Base-by-base conservation (phyloP, 768 basidiomycete species). In the Jaapia argillacea region DNA sequence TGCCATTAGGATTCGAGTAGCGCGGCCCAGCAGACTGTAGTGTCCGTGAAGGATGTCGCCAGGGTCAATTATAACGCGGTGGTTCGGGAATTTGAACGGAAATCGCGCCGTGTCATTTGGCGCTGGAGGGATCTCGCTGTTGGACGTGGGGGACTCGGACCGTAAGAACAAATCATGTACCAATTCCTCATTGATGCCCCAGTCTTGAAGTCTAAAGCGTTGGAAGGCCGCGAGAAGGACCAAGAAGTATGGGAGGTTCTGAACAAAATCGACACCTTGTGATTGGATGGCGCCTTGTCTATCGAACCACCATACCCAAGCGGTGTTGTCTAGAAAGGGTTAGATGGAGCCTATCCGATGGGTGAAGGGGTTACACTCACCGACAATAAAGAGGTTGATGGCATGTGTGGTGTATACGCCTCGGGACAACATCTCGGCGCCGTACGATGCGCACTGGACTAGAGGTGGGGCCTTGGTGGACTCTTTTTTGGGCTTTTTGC, bases 281-380 rank as follows among this genome's bases (percentile, higher is more conserved):
- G 55, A 53, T 43, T 51, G 51, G 22, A 63, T 48, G 6, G 53
- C 44, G 6, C 59, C 57, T 36, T 54, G 47, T 18, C 48, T 41
- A 44, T 63, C 59, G 36, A 49, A 55, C 31, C 48, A 58, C 49
- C 54, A 60, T 24, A 57, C 36, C 23, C 50, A 58, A n/a, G 54
- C 24, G 10, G 10, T 10, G 16, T 33, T 10, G 16, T 33, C 31
- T 33, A 33, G 10, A 16, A 16, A 16, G 31, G 16, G 31, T 10
- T 33, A 16, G 16, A 16, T 16, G 31, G 10, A n/a, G n/a, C n/a
- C n/a, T n/a, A n/a, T n/a, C n/a, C n/a, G n/a, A n/a, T n/a, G n/a
- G n/a, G n/a, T n/a, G n/a, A n/a, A n/a, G n/a, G n/a, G n/a, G n/a
- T n/a, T n/a, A n/a, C n/a, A n/a, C n/a, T n/a, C n/a, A n/a, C n/a